Conservation (phyloP, 1,139 yeast species). For the Saccharomyces hybrid region DNA sequence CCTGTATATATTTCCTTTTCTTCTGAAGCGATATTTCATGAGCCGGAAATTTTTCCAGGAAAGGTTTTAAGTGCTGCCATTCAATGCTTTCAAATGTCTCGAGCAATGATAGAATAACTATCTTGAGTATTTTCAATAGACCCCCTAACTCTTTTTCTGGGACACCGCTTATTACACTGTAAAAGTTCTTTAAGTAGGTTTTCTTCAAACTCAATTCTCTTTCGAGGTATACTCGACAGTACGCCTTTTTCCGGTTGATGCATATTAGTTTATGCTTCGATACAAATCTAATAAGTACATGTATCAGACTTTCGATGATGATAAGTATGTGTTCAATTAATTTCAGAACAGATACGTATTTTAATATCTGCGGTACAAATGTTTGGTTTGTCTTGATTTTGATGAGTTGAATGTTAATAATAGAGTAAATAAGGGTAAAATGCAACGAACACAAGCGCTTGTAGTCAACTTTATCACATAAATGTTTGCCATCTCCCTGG, state of each 20-base stretch:
- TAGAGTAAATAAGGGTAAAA: background rate
- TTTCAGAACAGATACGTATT: background rate
- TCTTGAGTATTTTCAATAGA: background rate
- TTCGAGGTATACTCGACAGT: background rate
- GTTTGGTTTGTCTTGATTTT: constrained; percentile 2
- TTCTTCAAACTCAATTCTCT: background rate
- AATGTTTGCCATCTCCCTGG: background rate
- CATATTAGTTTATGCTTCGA: background rate
- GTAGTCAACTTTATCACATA: background rate
- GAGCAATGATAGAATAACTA: constrained; percentile 3
- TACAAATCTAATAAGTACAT: constrained; percentile 4
- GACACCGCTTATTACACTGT: background rate
- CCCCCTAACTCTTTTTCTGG: background rate
- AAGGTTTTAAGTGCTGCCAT: constrained; percentile 1
- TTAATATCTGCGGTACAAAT: background rate
- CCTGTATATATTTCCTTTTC: constrained; percentile 13
- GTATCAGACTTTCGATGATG: constrained; percentile 8
- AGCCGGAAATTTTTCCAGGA: background rate
- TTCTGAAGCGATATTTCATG: background rate
- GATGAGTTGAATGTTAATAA: background rate
- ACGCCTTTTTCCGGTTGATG: background rate
- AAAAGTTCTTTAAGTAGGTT: background rate
- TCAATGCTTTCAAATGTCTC: constrained; percentile 4
- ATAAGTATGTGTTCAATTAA: constrained; percentile 7
- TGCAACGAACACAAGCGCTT: background rate